phyloP scores from a whole-genome alignment of 2,329 filamentous ascomycete genomes.

The Claviceps digitariae region DNA sequence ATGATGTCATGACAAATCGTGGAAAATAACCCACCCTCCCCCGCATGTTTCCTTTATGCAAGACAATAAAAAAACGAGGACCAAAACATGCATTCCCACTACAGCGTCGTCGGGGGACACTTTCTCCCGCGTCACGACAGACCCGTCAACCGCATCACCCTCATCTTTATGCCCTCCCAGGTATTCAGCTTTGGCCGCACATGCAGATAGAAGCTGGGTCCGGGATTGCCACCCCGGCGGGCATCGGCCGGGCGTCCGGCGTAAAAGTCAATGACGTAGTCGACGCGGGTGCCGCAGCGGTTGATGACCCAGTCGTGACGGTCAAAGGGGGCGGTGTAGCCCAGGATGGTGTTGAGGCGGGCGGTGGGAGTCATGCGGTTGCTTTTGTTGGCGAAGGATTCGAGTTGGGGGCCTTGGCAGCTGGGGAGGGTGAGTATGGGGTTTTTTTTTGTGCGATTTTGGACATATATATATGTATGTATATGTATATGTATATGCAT shows the following conservation, averaged over 20 bases:
- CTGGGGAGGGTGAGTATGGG: slow-evolving; percentile 14
- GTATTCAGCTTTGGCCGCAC: slow-evolving; percentile 56
- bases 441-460: too few relatives aligned
- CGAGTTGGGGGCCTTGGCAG: slow-evolving; percentile 65
- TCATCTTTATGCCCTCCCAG: slow-evolving; percentile 56
- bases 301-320: slow-evolving; percentile 96
- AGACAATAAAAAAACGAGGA: too few relatives aligned
- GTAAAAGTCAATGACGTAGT: slow-evolving; percentile 98
- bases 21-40: too few relatives aligned
- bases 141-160: slow-evolving; percentile 36
- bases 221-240: slow-evolving; percentile 16
- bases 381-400: slow-evolving; percentile 67
- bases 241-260: slow-evolving; percentile 44
- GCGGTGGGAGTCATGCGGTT: slow-evolving; percentile 66
- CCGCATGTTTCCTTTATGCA: too few relatives aligned
- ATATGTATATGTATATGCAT: too few relatives aligned
- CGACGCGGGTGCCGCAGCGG: slow-evolving; percentile 69
- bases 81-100: too few relatives aligned
- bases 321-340: slow-evolving; percentile 89
- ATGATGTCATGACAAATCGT: not conserved
- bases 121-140: slow-evolving; percentile 24
- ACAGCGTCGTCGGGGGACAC: too few relatives aligned
- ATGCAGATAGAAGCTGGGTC: slow-evolving; percentile 51
- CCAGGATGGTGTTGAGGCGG: slow-evolving; percentile 66
- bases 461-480: too few relatives aligned